Percentiles rank a stretch among this genome's conserved stretches.
Conservation (phyloP, 2,329 filamentous ascomycete species). For the Immersiporthe knoxdaviesiana region DNA sequence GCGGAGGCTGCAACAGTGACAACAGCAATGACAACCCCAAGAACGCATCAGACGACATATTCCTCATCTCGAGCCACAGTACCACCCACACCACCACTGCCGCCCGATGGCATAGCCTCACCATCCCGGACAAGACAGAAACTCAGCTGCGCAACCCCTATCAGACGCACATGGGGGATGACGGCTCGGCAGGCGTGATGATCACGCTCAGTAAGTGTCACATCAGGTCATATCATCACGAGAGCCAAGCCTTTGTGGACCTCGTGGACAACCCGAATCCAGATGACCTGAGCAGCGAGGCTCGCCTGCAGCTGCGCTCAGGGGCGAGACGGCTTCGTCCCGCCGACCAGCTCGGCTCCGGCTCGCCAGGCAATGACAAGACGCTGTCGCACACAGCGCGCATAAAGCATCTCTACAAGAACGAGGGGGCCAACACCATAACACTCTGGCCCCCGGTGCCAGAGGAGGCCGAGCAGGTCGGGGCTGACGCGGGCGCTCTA, state of each 20-base stretch:
- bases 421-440: conserved; percentile 29
- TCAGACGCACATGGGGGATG: conserved; percentile 53
- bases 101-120: conserved; percentile 37
- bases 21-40: background rate
- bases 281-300: conserved; percentile 37
- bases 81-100: background rate
- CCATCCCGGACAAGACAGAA: conserved; percentile 31
- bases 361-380: conserved; percentile 9
- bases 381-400: conserved; percentile 25
- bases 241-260: conserved; percentile 61
- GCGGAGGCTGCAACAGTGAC: background rate
- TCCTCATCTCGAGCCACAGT: conserved; percentile 4
- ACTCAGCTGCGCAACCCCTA: conserved; percentile 42
- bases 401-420: conserved; percentile 35
- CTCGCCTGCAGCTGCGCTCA: conserved; percentile 52
- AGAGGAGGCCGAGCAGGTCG: conserved; percentile 32
- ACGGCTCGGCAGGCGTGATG: conserved; percentile 43
- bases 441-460: conserved; percentile 42
- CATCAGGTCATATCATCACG: conserved; percentile 57
- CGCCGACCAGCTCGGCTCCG: conserved; percentile 28
- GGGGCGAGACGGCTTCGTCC: conserved; percentile 47
- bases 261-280: conserved; percentile 55
- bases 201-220: conserved; percentile 59
- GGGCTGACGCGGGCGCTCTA: conserved; percentile 35
- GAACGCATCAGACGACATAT: conserved; percentile 5